Evolutionary conservation across 129 eudicot genomes (phyloP).

Genomic region (Pulicaria dysenterica): DNA sequence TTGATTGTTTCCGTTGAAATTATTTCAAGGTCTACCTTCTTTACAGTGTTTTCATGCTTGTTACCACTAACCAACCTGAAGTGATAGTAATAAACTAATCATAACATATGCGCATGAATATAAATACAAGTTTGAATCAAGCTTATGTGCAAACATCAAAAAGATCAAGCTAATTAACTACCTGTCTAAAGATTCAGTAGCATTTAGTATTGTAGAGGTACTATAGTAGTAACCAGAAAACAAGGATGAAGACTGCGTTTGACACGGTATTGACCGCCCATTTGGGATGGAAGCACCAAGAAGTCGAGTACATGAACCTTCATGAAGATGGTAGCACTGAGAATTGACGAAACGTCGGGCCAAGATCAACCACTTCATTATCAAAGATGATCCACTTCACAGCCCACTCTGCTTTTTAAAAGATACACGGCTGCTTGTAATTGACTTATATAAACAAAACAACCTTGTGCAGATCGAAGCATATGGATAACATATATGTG

Average conservation of each 20-base stretch:
- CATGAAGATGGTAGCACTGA: constrained; percentile 7
- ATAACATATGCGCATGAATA: neutral
- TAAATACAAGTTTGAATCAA: neutral
- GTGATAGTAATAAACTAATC: neutral
- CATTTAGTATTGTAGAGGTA: constrained; percentile 10
- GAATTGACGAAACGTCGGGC: neutral
- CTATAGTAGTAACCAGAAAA: constrained; percentile 7
- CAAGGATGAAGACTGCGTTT: neutral
- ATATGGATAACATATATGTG: too few relatives aligned
- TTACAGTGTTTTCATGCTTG: neutral
- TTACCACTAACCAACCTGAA: neutral
- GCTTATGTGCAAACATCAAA: neutral
- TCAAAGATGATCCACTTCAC: neutral
- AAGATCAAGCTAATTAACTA: neutral
- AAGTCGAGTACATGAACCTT: neutral
- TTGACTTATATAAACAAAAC: too few relatives aligned
- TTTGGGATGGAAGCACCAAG: neutral
- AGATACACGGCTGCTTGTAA: neutral
- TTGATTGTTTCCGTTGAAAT: constrained; percentile 30
- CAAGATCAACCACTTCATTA: constrained; percentile 14
- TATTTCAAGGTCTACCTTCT: constrained; percentile 25
- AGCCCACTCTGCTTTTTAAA: neutral
- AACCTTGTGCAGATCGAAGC: too few relatives aligned
- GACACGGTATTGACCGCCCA: neutral
- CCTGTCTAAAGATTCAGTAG: neutral